Evolutionary conservation across 345 rosid genomes (phyloP), one percentile per base, ranked within the genome.

Genomic region (Camelina laxa): DNA sequence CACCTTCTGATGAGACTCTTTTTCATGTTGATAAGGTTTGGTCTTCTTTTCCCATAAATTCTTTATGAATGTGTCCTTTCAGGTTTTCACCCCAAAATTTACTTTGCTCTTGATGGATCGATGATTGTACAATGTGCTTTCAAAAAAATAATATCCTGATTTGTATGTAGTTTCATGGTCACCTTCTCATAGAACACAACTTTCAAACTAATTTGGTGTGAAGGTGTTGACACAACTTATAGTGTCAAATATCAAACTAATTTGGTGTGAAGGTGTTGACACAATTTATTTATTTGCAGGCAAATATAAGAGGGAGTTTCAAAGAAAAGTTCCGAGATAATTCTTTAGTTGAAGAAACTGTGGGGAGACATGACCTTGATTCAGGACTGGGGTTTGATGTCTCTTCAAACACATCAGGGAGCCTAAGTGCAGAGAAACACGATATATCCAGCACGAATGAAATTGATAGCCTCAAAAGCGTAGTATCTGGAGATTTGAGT

Each of bases 331-430:
- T 78, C 61, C 84, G 81, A 78, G 92, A 82, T 67, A 84, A 70
- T 51, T 74, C 75, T 19, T 81, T 78, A 17, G 78, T 74, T 57
- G 90, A 79, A 79, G 92, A 81, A 69, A 85, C 85, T 51, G 70
- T 56, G 39, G 83, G 82, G 55, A 65, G 66, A 48, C 86, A 73
- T 73, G 91, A 73, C 57, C 80, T 79, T 57, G 96, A 87, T 47
- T 87, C 89, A 51, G 81, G 86, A 55, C 80, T 81, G 83, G 93
- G 93, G 58, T 85, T 85, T 80, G 99, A 95, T 83, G 93, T 84
- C 63, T 92, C 96, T 79, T 92, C 97, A 69, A 91, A 87, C 81
- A 86, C 96, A 58, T 92, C 97, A 49, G 99, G 54, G 77, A 88
- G 97, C 65, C 65, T 90, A 62, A 86, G 79, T 62, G 88, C 97